Percentiles rank a stretch among this genome's conserved stretches.
These are phyloP conservation scores for Magnaporthales sp. DNA, from an alignment of 2,329 filamentous ascomycete species.

Conservation along the genomic window DNA sequence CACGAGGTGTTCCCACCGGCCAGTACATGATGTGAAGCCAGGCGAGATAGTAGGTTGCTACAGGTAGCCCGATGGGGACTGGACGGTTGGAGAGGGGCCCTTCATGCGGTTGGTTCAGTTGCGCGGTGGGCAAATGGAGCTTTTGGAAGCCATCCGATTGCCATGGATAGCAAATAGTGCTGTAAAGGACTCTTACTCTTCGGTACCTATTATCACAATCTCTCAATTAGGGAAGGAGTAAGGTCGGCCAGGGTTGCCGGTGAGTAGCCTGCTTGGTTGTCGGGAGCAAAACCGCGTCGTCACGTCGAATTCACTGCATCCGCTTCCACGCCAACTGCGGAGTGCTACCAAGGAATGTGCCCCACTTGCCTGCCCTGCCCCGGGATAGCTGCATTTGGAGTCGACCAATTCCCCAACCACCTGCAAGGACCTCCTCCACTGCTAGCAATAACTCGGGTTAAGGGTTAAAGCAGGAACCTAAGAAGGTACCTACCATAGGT, in stretches of 20 bases:
- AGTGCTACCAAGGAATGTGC: background rate
- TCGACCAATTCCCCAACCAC: background rate
- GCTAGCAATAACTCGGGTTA: background rate
- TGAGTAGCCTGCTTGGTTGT: too few species aligned
- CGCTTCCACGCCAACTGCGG: background rate
- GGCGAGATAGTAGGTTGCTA: slow-evolving; percentile 24
- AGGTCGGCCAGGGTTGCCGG: too few species aligned
- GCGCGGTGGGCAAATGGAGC: background rate
- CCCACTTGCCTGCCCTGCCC: background rate
- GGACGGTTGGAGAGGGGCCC: background rate
- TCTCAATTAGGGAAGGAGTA: too few species aligned
- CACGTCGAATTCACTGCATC: too few species aligned
- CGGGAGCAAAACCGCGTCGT: too few species aligned
- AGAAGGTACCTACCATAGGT: background rate
- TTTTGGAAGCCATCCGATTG: background rate
- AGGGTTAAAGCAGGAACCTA: background rate
- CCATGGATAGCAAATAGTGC: background rate
- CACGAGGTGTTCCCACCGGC: slow-evolving; percentile 76
- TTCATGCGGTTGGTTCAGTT: background rate
- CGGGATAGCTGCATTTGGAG: background rate
- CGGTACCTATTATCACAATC: too few species aligned
- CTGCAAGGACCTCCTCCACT: background rate
- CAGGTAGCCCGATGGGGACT: slow-evolving; percentile 1
- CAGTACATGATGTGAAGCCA: slow-evolving; percentile 64
- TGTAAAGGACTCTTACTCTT: background rate